Conservation (phyloP, 371 early-diverging fungal species). For the Syncephalis plumigaleata region DNA sequence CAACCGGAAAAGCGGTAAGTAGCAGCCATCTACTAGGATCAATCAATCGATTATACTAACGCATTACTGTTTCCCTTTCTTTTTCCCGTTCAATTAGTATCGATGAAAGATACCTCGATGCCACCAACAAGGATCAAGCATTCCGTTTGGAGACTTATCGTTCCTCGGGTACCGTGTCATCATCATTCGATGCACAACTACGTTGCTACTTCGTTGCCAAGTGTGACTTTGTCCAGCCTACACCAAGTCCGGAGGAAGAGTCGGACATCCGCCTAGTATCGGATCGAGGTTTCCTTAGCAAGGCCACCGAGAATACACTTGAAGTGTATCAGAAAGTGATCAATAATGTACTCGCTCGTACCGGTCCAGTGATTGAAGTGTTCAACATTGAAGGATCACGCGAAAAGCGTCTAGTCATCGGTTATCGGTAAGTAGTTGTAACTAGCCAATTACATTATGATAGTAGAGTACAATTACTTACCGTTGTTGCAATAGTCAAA, state of each 20-base stretch:
- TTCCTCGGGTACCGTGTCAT: slow-evolving; percentile 78
- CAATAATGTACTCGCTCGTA: slow-evolving; percentile 61
- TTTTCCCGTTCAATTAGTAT: slow-evolving; percentile 47
- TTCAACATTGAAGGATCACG: slow-evolving; percentile 67
- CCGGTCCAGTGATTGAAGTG: slow-evolving; percentile 90
- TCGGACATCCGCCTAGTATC: slow-evolving; percentile 71
- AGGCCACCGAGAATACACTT: slow-evolving; percentile 83
- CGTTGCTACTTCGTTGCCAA: slow-evolving; percentile 91
- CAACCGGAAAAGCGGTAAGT: slow-evolving; percentile 60
- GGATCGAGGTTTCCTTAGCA: slow-evolving; percentile 82
- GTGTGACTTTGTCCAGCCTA: slow-evolving; percentile 73
- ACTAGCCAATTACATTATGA: too few species aligned
- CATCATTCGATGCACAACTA: slow-evolving; percentile 64
- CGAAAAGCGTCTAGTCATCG: slow-evolving; percentile 86
- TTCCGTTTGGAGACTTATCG: slow-evolving; percentile 93
- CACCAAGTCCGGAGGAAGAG: slow-evolving; percentile 58
- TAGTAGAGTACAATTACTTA: slow-evolving; percentile 1
- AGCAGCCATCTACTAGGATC: too few species aligned
- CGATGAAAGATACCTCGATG: slow-evolving; percentile 81
- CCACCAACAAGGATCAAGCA: slow-evolving; percentile 43
- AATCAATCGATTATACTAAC: too few species aligned
- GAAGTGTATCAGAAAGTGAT: slow-evolving; percentile 76
- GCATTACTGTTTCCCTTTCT: background rate
- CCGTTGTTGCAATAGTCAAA: slow-evolving; percentile 31
- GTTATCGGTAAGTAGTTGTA: slow-evolving; percentile 8